These are phyloP conservation scores for Nasturtium officinale DNA, from an alignment of 345 rosid species.

Conservation along the genomic window DNA sequence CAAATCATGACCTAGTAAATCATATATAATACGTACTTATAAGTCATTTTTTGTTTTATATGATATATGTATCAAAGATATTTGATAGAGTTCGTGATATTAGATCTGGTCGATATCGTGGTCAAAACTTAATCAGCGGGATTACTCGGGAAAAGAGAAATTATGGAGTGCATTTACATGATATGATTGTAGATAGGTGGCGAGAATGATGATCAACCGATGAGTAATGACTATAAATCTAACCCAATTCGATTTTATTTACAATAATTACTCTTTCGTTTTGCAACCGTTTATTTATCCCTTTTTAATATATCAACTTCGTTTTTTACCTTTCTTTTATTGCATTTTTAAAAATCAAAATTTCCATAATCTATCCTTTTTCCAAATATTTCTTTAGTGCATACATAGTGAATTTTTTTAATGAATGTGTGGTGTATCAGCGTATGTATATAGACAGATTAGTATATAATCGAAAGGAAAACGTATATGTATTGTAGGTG, in stretches of 20 bases:
- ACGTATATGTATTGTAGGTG: background rate
- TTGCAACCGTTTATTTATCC: no score
- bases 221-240: conserved; percentile 28
- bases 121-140: conserved; percentile 38
- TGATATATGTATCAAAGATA: background rate
- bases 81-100: conserved; percentile 21
- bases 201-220: conserved; percentile 19
- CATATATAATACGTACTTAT: conserved; percentile 24
- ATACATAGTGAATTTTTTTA: background rate
- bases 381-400: background rate
- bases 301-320: conserved; percentile 13
- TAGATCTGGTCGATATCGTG: conserved; percentile 41
- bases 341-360: background rate
- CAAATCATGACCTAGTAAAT: conserved; percentile 29
- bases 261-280: background rate
- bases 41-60: conserved; percentile 20
- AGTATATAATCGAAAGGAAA: background rate
- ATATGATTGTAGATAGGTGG: conserved; percentile 30
- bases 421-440: background rate
- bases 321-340: conserved; percentile 4
- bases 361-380: background rate
- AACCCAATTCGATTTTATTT: conserved; percentile 22
- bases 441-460: background rate
- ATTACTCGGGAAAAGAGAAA: conserved; percentile 28
- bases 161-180: conserved; percentile 32